Evolutionary conservation across 169 alveolate genomes (phyloP).

Genomic region (Plasmodium falciparum): DNA sequence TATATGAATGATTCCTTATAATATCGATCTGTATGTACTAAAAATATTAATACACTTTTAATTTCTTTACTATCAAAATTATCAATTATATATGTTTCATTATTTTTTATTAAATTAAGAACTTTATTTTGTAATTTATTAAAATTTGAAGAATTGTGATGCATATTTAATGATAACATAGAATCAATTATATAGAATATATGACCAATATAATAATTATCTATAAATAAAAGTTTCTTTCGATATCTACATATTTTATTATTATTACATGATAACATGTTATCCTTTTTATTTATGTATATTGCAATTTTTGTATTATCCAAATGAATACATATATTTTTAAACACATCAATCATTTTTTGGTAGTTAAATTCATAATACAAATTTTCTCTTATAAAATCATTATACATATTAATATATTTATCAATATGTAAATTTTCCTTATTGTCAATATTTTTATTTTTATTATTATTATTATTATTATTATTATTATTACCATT

Average conservation of each 20-base stretch:
- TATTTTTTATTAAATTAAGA: conserved; percentile 58
- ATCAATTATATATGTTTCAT: conserved; percentile 53
- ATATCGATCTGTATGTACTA: conserved; percentile 32
- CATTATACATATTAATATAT: conserved; percentile 14
- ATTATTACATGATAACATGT: not conserved
- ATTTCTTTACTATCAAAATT: conserved; percentile 74
- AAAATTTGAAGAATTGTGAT: conserved; percentile 33
- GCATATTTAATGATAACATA: conserved; percentile 48
- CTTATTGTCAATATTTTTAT: no score
- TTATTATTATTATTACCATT: not conserved
- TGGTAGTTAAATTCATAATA: conserved; percentile 21
- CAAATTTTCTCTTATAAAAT: conserved; percentile 46
- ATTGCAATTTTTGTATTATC: conserved; percentile 31
- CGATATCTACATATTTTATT: conserved; percentile 1
- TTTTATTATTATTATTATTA: no score
- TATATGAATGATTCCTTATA: conserved; percentile 67
- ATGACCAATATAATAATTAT: conserved; percentile 68
- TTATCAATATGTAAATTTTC: not conserved
- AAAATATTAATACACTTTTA: conserved; percentile 68
- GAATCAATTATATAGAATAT: conserved; percentile 47
- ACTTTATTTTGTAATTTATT: conserved; percentile 37
- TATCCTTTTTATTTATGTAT: not conserved
- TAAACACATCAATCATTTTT: conserved; percentile 11
- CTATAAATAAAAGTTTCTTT: conserved; percentile 45
- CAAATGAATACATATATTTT: conserved; percentile 8